Conservation (phyloP, 768 basidiomycete species). For the Punctularia strigosozonata region DNA sequence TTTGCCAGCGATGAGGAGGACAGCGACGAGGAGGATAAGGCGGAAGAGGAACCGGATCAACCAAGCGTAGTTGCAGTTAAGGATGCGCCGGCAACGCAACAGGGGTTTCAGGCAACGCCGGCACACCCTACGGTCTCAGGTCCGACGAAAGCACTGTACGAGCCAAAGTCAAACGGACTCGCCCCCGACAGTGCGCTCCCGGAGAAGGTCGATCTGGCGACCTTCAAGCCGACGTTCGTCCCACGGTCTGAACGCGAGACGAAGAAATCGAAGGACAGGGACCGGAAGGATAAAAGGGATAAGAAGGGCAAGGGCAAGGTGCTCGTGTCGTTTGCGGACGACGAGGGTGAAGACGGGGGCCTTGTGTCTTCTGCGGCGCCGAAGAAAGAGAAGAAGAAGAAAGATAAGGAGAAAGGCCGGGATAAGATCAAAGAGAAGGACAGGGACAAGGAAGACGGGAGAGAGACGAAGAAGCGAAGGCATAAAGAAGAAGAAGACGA, state of each 20-base stretch:
- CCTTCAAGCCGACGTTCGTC: conserved; percentile 86
- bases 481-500: conserved; percentile 24
- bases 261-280: conserved; percentile 33
- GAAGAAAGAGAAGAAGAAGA: conserved; percentile 14
- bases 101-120: conserved; percentile 1
- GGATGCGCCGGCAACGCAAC: conserved; percentile 7
- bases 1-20: conserved; percentile 94
- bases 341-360: conserved; percentile 41
- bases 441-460: conserved; percentile 19
- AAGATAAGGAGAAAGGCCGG: conserved; percentile 21
- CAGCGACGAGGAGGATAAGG: conserved; percentile 54
- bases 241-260: conserved; percentile 35
- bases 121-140: neutral
- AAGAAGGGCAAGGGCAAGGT: conserved; percentile 28
- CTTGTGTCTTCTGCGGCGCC: conserved; percentile 10
- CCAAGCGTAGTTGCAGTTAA: too few species aligned
- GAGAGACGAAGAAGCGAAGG: too few species aligned
- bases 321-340: conserved; percentile 70
- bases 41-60: conserved; percentile 17
- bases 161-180: neutral
- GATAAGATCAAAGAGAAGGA: conserved; percentile 30
- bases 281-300: conserved; percentile 40
- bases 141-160: neutral
- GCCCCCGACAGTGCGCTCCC: neutral
- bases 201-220: conserved; percentile 39